These are phyloP conservation scores for Cinnamomum chago DNA, from an alignment of 164 flowering plant species.

Conservation along the genomic window DNA sequence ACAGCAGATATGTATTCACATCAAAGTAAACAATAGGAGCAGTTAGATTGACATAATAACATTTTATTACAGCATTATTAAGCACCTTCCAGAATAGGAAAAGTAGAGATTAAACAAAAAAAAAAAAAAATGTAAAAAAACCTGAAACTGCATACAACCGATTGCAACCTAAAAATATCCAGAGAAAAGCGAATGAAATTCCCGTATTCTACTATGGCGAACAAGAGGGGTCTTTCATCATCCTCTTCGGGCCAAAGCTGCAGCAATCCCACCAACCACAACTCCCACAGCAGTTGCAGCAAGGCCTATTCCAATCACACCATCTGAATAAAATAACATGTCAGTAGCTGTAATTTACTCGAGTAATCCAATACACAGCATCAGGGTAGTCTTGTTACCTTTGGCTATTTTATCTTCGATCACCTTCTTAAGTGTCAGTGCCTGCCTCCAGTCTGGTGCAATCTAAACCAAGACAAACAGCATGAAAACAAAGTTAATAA, in stretches of 20 bases:
- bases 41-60: no score
- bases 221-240: slow-evolving; percentile 16
- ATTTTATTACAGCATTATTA: not conserved
- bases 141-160: not conserved
- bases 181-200: not conserved
- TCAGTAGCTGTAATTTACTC: not conserved
- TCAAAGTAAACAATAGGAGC: no score
- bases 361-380: not conserved
- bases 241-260: slow-evolving; percentile 63
- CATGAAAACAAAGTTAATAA: not conserved
- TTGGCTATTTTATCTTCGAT: slow-evolving; percentile 75
- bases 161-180: not conserved
- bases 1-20: no score
- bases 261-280: slow-evolving; percentile 70
- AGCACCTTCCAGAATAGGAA: not conserved
- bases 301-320: slow-evolving; percentile 93
- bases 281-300: slow-evolving; percentile 70
- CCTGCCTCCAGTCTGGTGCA: slow-evolving; percentile 95
- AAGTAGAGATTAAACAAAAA: no score
- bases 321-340: slow-evolving; percentile 46
- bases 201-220: not conserved
- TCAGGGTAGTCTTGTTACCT: slow-evolving; percentile 34
- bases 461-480: slow-evolving; percentile 34
- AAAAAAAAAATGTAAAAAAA: no score
- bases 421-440: slow-evolving; percentile 63